Conservation (phyloP, 2,329 filamentous ascomycete genomes). For the Aphanocladium album region DNA sequence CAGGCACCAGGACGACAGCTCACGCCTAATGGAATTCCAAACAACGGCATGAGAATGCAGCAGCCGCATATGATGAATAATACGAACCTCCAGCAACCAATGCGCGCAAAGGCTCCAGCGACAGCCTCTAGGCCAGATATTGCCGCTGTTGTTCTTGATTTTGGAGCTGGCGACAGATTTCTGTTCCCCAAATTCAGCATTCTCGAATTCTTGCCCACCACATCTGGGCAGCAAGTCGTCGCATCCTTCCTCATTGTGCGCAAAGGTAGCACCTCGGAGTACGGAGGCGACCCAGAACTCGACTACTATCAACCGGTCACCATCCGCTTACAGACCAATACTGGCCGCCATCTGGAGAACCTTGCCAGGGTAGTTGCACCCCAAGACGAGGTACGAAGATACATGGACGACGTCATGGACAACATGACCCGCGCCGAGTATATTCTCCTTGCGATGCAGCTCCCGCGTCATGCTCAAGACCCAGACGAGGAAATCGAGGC, state of each 20-base stretch:
- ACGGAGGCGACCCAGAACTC: constrained; percentile 55
- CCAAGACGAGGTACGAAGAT: constrained; percentile 56
- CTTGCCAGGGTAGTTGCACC: constrained; percentile 58
- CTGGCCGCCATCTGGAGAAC: constrained; percentile 55
- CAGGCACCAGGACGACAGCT: constrained; percentile 21
- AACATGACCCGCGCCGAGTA: constrained; percentile 65
- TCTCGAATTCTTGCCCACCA: constrained; percentile 55
- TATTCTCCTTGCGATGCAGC: constrained; percentile 60
- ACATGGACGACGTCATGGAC: constrained; percentile 68
- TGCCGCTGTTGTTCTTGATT: constrained; percentile 65
- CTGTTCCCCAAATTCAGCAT: constrained; percentile 76
- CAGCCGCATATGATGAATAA: constrained; percentile 16
- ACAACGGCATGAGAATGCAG: constrained; percentile 20
- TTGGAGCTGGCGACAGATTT: constrained; percentile 69
- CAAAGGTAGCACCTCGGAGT: constrained; percentile 62
- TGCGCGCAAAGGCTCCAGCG: constrained; percentile 56
- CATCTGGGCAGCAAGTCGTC: constrained; percentile 55
- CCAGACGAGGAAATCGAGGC: constrained; percentile 25
- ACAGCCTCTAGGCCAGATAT: constrained; percentile 53
- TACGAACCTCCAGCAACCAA: constrained; percentile 43
- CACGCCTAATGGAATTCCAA: constrained; percentile 27
- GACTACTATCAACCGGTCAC: constrained; percentile 76
- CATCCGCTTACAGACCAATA: constrained; percentile 51
- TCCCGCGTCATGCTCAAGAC: constrained; percentile 41
- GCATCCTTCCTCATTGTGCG: constrained; percentile 75